Percentiles rank a stretch among this genome's conserved stretches.
Evolutionary conservation across 148 eudicot species (phyloP).

Genomic region (Polygonum aviculare): DNA sequence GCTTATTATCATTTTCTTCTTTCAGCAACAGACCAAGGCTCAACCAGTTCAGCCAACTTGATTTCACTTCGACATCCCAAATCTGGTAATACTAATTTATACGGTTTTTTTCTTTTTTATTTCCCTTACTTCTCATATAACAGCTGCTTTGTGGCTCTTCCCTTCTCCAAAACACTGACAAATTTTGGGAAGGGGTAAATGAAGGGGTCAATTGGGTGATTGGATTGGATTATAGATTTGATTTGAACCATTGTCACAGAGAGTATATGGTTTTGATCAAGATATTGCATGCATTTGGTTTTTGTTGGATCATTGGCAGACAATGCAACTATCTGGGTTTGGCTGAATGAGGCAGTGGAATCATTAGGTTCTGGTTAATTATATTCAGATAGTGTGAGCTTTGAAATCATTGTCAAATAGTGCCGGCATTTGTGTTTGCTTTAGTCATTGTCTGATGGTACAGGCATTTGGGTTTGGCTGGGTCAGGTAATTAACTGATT

Average conservation of each 20-base stretch:
- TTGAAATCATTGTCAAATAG: conserved; percentile 2
- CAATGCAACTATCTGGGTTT: neutral
- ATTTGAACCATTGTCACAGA: neutral
- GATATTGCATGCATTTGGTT: neutral
- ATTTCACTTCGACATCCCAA: conserved; percentile 82
- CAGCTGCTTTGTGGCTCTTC: neutral
- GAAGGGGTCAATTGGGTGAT: neutral
- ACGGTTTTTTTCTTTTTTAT: neutral
- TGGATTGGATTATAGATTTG: neutral
- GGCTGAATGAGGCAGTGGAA: neutral
- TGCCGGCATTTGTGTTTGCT: neutral
- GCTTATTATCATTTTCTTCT: neutral
- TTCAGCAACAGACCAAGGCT: conserved; percentile 27
- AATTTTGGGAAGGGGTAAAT: neutral
- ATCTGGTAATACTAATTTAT: conserved; percentile 41
- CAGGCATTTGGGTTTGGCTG: neutral
- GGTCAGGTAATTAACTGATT: no score
- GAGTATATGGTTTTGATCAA: neutral
- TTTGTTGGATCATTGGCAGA: neutral
- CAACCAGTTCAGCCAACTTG: conserved; percentile 33
- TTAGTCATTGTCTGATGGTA: neutral
- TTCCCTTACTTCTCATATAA: neutral
- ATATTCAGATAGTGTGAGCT: neutral
- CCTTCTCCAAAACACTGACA: neutral
- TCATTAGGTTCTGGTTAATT: neutral